Base-by-base conservation (phyloP, 495 filamentous ascomycete genomes). In the Penicillium robsamsonii region DNA sequence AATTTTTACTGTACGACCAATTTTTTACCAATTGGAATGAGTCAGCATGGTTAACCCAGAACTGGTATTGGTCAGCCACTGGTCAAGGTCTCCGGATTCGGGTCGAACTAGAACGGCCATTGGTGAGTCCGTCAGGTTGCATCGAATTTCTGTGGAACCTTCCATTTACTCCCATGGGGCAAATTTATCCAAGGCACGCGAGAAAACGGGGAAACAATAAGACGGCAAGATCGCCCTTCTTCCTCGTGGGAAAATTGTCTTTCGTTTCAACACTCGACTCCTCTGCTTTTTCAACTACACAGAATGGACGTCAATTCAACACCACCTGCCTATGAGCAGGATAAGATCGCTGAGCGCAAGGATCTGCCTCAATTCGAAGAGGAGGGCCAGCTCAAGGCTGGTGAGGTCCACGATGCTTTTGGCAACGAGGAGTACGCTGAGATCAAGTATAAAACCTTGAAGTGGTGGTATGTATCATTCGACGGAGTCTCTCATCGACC, bases 371-470 rank as follows among this genome's bases (percentile, higher is more conserved):
- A 20, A 4, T 51, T 50, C 0, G 64, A 64, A 2, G 64, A 69
- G 76, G 51, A 66, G 63, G 67, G 75, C 25, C 68, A 70, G 51
- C 64, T 78, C 5, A 68, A 73, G 62, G 51, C 65, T 44, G 65
- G 66, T 17, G 63, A 66, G 43, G 64, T 66, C 8, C 52, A 56
- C 7, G 69, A 77, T 62, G 70, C 77, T 8, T 78, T 79, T 51
- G 75, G 73, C 37, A 69, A 77, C 43, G 76, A 78, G 57, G 69
- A 68, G 30, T 68, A 66, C 37, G 71, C 71, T 5, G 75, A 75
- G 50, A 70, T 76, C 60, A 76, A 77, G 58, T 79, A 79, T 55
- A 75, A 73, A 62, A 78, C 75, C 9, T 55, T 79, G 62, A 68
- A 68, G 58, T 79, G 77, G 75, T 79, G 77, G 75, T 74, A 66